Percentiles rank a stretch among this genome's conserved stretches.
phyloP scores from a whole-genome alignment of 805 yeast genomes.

The Ogataea neopini region DNA sequence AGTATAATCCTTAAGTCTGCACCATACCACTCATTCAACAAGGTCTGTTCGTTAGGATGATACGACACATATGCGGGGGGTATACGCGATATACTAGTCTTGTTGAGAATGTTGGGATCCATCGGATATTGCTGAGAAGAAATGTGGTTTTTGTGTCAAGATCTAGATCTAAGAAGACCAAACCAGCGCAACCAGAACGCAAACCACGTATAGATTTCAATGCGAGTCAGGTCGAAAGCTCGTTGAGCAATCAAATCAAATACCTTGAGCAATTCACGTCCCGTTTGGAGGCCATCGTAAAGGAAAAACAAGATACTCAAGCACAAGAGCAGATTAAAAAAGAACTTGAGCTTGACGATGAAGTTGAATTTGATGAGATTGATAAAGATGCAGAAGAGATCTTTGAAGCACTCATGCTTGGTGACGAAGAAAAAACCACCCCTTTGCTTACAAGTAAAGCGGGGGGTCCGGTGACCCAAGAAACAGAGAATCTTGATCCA shows the following conservation, averaged over 20 bases:
- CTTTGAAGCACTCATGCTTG: constrained; percentile 27
- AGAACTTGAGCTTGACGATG: constrained; percentile 25
- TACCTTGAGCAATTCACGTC: constrained; percentile 34
- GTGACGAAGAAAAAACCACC: constrained; percentile 13
- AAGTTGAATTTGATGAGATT: constrained; percentile 17
- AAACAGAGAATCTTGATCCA: too few relatives aligned
- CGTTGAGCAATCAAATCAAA: constrained; percentile 28
- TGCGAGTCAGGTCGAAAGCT: constrained; percentile 21
- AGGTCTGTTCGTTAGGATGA: neutral
- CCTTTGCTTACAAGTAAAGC: neutral
- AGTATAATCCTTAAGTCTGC: too few relatives aligned
- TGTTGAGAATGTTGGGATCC: neutral
- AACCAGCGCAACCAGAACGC: neutral
- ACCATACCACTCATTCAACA: too few relatives aligned
- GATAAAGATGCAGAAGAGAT: constrained; percentile 33
- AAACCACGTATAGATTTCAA: too few relatives aligned
- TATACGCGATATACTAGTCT: neutral
- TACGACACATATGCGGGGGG: constrained; percentile 4
- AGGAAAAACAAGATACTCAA: constrained; percentile 22
- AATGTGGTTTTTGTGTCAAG: constrained; percentile 13
- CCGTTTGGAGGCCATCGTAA: constrained; percentile 27
- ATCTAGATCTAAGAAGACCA: constrained; percentile 5
- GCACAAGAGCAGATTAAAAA: constrained; percentile 17
- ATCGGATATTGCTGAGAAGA: neutral
- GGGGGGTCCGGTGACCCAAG: too few relatives aligned